phyloP scores from a whole-genome alignment of 2,329 filamentous ascomycete species.

The Fusarium newnesense region DNA sequence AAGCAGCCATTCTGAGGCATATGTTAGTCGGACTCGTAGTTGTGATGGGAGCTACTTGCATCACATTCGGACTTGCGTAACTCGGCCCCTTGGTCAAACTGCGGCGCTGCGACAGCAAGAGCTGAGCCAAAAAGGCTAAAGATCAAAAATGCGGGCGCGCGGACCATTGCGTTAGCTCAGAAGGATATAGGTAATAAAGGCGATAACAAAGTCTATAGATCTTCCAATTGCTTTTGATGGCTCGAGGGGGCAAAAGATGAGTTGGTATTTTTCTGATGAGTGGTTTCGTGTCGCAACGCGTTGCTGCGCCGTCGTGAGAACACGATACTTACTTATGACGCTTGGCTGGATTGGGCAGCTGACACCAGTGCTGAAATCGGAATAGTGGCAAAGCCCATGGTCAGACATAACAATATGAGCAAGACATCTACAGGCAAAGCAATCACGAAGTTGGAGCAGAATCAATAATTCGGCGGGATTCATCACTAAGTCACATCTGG shows the following conservation, averaged over 20 bases:
- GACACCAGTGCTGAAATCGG: neutral
- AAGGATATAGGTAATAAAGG: accelerated
- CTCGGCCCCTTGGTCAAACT: neutral
- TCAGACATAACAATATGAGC: neutral
- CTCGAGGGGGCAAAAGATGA: accelerated
- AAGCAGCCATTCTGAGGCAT: neutral
- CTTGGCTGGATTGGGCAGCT: neutral
- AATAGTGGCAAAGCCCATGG: neutral
- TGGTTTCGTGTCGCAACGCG: neutral
- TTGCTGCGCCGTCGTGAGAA: neutral
- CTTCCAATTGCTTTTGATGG: neutral
- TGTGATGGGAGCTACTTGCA: accelerated
- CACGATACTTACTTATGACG: neutral
- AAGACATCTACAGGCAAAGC: neutral
- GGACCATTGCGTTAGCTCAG: neutral
- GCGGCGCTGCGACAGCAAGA: neutral
- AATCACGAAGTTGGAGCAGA: neutral
- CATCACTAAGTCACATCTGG: accelerated
- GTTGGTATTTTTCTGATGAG: no score
- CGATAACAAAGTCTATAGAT: accelerated
- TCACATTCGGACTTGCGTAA: conserved; percentile 1
- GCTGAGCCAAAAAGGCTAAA: neutral
- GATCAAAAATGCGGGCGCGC: neutral
- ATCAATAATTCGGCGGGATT: accelerated
- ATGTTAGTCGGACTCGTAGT: accelerated